Conservation (phyloP, 768 basidiomycete genomes). For the Termitomyces sp. region DNA sequence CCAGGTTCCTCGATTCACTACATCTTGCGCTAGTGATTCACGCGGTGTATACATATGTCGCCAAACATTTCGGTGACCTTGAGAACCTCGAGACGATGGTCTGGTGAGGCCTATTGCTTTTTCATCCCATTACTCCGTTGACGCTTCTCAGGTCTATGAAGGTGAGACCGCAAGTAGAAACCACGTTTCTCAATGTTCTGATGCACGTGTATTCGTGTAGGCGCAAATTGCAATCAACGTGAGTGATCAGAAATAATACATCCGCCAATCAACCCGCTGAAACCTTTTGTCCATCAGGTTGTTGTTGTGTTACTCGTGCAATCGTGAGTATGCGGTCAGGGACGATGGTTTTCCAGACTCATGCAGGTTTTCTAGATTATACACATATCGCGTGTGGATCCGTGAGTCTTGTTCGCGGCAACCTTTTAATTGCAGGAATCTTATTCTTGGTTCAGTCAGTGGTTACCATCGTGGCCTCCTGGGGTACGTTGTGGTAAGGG, state of each 20-base stretch:
- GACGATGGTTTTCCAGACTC: neutral
- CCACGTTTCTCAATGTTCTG: neutral
- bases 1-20: conserved; percentile 27
- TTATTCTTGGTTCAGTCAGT: conserved; percentile 24
- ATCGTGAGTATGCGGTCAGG: conserved; percentile 27
- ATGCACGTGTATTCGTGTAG: conserved; percentile 21
- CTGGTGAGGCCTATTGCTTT: conserved; percentile 7
- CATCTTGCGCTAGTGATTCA: conserved; percentile 28
- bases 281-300: conserved; percentile 24
- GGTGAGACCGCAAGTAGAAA: conserved; percentile 12
- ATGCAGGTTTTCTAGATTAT: conserved; percentile 30
- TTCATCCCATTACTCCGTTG: neutral
- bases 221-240: conserved; percentile 44
- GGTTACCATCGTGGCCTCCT: conserved; percentile 36
- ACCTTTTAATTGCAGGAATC: neutral
- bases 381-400: conserved; percentile 45
- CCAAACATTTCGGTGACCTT: conserved; percentile 25
- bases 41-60: conserved; percentile 28
- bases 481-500: conserved; percentile 34
- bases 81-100: conserved; percentile 12
- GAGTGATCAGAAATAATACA: conserved; percentile 13
- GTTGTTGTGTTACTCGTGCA: conserved; percentile 45
- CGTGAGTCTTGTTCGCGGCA: conserved; percentile 31
- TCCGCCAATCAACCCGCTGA: neutral
- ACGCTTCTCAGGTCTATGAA: conserved; percentile 23